These are phyloP conservation scores for Chlorella variabilis DNA, from an alignment of 163 green algal species.

Conservation along the genomic window DNA sequence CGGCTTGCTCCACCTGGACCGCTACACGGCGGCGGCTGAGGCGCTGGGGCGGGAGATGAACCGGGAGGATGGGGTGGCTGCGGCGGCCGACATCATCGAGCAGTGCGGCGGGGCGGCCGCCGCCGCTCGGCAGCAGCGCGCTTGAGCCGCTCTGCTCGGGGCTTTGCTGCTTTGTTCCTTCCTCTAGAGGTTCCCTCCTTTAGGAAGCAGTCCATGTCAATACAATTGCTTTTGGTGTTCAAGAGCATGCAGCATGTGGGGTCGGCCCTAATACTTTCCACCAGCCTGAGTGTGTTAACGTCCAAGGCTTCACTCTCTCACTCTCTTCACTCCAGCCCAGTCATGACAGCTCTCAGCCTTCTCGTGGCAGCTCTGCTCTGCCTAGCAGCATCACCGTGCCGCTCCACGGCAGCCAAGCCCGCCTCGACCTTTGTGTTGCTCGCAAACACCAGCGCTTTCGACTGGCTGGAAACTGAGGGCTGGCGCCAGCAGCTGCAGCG, in stretches of 20 bases:
- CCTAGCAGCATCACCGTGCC: neutral
- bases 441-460: neutral
- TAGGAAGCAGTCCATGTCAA: too few species aligned
- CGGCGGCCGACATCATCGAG: neutral
- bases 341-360: neutral
- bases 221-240: too few species aligned
- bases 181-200: too few species aligned
- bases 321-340: too few species aligned
- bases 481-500: neutral
- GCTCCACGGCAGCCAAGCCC: neutral
- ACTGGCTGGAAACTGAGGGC: neutral
- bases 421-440: neutral
- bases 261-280: too few species aligned
- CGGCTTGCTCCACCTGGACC: neutral
- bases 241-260: too few species aligned
- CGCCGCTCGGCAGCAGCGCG: too few species aligned
- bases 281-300: too few species aligned
- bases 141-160: too few species aligned
- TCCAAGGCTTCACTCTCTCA: too few species aligned
- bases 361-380: neutral
- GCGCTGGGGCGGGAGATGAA: slow-evolving; percentile 18
- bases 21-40: slow-evolving; percentile 17
- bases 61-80: slow-evolving; percentile 19
- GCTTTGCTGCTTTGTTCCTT: too few species aligned
- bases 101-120: too few species aligned